Conservation (phyloP, 495 filamentous ascomycete genomes). For the Penicillium riverlandense region DNA sequence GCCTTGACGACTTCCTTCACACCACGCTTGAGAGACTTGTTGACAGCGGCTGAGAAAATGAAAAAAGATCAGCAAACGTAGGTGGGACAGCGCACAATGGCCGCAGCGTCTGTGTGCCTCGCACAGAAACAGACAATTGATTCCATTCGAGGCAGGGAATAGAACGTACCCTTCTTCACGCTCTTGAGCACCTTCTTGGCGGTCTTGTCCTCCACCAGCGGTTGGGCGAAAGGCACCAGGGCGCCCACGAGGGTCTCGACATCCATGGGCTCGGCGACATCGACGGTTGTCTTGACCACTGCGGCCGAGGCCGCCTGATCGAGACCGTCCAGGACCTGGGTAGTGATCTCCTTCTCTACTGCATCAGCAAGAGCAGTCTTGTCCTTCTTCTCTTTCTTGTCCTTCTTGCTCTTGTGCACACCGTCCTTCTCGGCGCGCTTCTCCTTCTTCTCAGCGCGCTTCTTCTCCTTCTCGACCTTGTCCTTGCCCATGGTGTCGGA, state of each 20-base stretch:
- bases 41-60: conserved; percentile 64
- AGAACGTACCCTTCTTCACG: conserved; percentile 77
- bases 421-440: conserved; percentile 71
- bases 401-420: conserved; percentile 58
- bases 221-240: conserved; percentile 87
- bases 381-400: conserved; percentile 66
- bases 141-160: neutral
- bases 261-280: conserved; percentile 42
- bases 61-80: neutral
- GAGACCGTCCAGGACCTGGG: conserved; percentile 44
- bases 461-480: conserved; percentile 57
- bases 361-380: conserved; percentile 53
- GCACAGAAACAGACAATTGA: no score
- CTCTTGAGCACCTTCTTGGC: conserved; percentile 90
- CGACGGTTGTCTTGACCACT: conserved; percentile 25
- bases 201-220: conserved; percentile 82
- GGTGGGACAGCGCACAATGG: neutral
- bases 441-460: conserved; percentile 75
- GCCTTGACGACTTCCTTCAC: conserved; percentile 98
- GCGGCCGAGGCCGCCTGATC: conserved; percentile 38
- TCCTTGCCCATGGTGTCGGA: conserved; percentile 46
- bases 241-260: conserved; percentile 56
- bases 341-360: conserved; percentile 55
- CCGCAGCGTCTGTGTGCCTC: no score
- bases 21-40: conserved; percentile 89